These are phyloP conservation scores for Rosa rugosa DNA, from an alignment of 306 rosid genomes.

Conservation along the genomic window DNA sequence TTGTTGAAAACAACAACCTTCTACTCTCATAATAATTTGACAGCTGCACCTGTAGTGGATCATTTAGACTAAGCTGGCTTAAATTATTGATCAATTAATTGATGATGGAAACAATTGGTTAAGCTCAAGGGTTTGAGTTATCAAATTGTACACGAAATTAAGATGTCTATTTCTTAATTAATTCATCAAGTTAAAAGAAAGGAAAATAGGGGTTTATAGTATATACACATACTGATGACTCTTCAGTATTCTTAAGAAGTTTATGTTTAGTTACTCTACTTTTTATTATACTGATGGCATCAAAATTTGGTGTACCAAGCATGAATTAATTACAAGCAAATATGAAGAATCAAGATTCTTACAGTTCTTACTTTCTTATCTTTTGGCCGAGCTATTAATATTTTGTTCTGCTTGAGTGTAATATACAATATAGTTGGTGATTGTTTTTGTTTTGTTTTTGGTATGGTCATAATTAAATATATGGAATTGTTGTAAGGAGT, in stretches of 20 bases:
- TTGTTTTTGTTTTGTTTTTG: background rate
- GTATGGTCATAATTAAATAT: background rate
- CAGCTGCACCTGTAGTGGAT: background rate
- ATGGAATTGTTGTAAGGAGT: background rate
- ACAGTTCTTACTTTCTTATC: background rate
- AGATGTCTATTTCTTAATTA: background rate
- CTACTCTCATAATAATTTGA: background rate
- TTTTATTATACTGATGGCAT: background rate
- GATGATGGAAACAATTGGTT: background rate
- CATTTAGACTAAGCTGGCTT: background rate
- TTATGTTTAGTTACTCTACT: background rate
- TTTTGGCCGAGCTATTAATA: background rate
- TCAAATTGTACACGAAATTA: constrained; percentile 1
- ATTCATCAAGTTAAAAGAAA: background rate
- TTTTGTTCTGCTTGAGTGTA: background rate
- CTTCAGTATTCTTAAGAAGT: background rate
- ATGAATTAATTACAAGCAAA: background rate
- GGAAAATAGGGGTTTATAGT: background rate
- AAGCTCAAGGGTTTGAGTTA: background rate
- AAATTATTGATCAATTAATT: background rate
- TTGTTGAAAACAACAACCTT: constrained; percentile 1
- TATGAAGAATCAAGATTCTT: background rate
- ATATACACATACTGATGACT: background rate
- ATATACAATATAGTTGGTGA: background rate
- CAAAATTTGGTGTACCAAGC: background rate